phyloP scores from a whole-genome alignment of 2,329 filamentous ascomycete genomes.

The Stromatinia cepivora region DNA sequence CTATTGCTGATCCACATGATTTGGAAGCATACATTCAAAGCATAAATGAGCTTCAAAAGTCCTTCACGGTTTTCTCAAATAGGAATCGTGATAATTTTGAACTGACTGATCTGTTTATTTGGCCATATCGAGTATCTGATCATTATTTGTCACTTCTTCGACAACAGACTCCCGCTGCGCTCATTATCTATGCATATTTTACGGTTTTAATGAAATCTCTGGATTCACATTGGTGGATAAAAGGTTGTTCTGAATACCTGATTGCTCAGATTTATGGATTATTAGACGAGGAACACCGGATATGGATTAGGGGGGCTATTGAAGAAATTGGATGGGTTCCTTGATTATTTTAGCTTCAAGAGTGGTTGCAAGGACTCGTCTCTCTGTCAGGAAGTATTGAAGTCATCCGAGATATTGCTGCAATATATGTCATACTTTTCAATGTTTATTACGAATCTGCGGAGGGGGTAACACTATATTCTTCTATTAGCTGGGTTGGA shows the following conservation, averaged over 20 bases:
- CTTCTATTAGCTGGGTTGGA: neutral
- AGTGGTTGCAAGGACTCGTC: neutral
- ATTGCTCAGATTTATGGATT: conserved; percentile 40
- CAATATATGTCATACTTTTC: neutral
- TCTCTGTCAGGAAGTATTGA: no score
- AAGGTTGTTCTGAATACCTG: conserved; percentile 43
- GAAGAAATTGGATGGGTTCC: conserved; percentile 40
- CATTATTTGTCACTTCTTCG: conserved; percentile 44
- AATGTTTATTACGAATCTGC: neutral
- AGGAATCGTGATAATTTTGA: conserved; percentile 37
- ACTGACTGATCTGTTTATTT: conserved; percentile 45
- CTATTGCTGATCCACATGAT: conserved; percentile 29
- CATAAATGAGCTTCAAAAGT: conserved; percentile 42
- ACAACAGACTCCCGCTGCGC: conserved; percentile 40
- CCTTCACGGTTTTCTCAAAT: conserved; percentile 36
- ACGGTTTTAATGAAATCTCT: conserved; percentile 42
- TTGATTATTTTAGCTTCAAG: neutral
- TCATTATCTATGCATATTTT: conserved; percentile 44
- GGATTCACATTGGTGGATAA: conserved; percentile 44
- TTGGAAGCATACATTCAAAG: conserved; percentile 39
- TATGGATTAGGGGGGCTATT: conserved; percentile 43
- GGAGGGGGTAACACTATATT: neutral
- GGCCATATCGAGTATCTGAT: conserved; percentile 44
- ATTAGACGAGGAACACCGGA: conserved; percentile 44
- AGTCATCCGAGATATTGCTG: no score